phyloP scores from a whole-genome alignment of 73 alveolate genomes.

The Effrenium voratum region DNA sequence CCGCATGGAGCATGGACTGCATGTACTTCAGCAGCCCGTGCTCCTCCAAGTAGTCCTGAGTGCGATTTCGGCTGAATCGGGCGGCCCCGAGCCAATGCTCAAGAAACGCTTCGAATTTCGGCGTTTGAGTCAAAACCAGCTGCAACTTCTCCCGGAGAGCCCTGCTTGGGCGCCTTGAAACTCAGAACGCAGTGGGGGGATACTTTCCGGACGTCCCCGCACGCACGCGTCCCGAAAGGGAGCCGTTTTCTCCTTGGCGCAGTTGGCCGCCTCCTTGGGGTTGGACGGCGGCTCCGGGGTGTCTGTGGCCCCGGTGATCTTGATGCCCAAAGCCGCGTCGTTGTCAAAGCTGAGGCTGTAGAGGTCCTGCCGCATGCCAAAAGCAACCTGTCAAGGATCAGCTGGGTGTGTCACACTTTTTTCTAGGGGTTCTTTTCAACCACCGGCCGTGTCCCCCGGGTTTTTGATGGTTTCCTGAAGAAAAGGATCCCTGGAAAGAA shows the following conservation, averaged over 20 bases:
- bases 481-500: neutral
- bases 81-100: too few species aligned
- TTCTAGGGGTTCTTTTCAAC: neutral
- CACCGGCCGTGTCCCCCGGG: too few species aligned
- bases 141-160: neutral
- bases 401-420: neutral
- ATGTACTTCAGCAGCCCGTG: conserved; percentile 81
- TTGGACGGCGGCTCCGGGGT: neutral
- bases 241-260: neutral
- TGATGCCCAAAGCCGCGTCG: neutral
- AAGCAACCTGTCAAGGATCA: neutral
- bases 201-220: neutral
- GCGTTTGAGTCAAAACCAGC: neutral
- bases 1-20: conserved; percentile 84
- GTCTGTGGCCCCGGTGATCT: neutral
- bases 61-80: too few species aligned
- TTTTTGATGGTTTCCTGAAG: neutral
- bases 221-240: too few species aligned
- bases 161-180: neutral
- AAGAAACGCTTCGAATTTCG: too few species aligned
- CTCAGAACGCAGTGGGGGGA: neutral
- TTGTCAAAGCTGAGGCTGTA: conserved; percentile 55
- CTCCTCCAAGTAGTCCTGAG: conserved; percentile 84
- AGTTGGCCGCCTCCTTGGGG: neutral
- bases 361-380: conserved; percentile 23